A percentile compares a stretch with the other conserved stretches of the same genome.
phyloP scores from a whole-genome alignment of 495 filamentous ascomycete species.

The Saxispiralis lemnorum region DNA sequence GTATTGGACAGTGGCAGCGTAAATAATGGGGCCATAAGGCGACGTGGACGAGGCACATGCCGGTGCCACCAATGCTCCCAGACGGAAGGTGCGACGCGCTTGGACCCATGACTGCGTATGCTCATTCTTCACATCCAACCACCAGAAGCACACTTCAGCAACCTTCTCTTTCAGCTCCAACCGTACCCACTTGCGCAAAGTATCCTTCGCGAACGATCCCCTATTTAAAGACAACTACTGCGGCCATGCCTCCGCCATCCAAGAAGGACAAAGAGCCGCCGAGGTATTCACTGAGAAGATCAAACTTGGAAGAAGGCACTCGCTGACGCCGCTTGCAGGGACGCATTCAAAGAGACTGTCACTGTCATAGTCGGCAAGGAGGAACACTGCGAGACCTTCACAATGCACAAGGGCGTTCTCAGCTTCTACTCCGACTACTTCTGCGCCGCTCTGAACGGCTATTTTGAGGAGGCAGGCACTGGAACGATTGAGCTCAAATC shows the following conservation, averaged over 20 bases:
- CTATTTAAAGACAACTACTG: not conserved
- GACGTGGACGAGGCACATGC: no score
- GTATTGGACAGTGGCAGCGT: no score
- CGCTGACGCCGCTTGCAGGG: not conserved
- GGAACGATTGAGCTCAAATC: not conserved
- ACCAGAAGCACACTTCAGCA: no score
- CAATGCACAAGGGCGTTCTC: not conserved
- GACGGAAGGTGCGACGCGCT: no score
- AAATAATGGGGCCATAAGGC: no score
- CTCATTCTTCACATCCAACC: no score
- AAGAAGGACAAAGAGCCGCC: not conserved
- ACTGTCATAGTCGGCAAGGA: not conserved
- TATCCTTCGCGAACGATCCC: not conserved
- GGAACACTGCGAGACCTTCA: not conserved
- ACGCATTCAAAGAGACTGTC: not conserved
- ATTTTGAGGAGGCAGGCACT: not conserved
- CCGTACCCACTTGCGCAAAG: no score
- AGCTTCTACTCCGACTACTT: constrained; percentile 1
- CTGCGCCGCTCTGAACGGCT: not conserved
- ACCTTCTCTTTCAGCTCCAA: no score
- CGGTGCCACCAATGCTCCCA: no score
- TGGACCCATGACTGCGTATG: no score
- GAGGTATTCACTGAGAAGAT: not conserved
- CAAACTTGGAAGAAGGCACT: not conserved
- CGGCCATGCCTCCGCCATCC: not conserved